These are phyloP conservation scores for Cladosporium sp. DNA, from an alignment of 2,329 filamentous ascomycete genomes.

Conservation along the genomic window DNA sequence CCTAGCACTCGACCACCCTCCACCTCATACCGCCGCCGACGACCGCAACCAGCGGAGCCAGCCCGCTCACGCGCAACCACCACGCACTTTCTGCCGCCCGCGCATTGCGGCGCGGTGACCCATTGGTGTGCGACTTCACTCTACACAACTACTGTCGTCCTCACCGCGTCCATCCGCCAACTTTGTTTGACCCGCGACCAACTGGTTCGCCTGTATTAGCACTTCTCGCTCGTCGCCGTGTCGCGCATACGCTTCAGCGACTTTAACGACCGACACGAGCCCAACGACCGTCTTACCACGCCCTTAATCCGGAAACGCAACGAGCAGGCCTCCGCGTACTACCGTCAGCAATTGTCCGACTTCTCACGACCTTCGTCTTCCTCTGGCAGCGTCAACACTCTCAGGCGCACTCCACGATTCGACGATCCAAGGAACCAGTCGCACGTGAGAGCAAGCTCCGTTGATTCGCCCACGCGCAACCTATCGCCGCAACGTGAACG, in stretches of 20 bases:
- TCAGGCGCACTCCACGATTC: conserved; percentile 52
- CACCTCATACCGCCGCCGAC: neutral
- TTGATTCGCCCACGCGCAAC: conserved; percentile 34
- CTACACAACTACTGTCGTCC: neutral
- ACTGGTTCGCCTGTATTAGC: conserved; percentile 3
- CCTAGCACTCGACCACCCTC: neutral
- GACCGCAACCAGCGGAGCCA: neutral
- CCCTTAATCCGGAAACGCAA: conserved; percentile 45
- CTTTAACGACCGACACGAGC: conserved; percentile 52
- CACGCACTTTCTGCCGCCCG: conserved; percentile 1
- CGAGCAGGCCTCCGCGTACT: conserved; percentile 37
- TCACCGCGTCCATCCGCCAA: neutral
- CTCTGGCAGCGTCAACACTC: conserved; percentile 47
- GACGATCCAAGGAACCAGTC: conserved; percentile 36
- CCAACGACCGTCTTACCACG: conserved; percentile 52
- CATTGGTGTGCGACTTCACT: conserved; percentile 1
- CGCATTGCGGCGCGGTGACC: conserved; percentile 13
- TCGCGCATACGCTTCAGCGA: conserved; percentile 37
- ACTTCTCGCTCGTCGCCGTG: conserved; percentile 30
- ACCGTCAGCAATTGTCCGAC: conserved; percentile 25
- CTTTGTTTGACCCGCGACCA: neutral
- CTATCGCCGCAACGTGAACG: conserved; percentile 17
- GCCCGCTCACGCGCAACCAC: neutral
- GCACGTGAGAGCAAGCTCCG: conserved; percentile 40
- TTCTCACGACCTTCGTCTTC: conserved; percentile 50